Conservation (phyloP, 2,329 filamentous ascomycete genomes). For the Phaeosphaeriaceae sp. region DNA sequence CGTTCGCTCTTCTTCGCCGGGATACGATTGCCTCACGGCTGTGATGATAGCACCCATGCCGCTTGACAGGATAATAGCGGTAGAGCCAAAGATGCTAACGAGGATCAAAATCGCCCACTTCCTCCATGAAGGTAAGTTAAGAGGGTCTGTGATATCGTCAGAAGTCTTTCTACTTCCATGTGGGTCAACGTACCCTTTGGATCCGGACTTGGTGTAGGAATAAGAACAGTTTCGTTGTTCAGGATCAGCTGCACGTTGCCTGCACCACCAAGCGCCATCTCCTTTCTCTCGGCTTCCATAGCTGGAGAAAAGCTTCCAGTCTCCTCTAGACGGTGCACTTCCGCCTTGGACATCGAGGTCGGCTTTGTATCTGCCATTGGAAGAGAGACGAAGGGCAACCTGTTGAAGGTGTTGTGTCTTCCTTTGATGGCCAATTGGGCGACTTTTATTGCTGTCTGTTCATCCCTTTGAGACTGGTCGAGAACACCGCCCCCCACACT, state of each 20-base stretch:
- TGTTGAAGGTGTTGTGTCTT: background rate
- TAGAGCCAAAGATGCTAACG: constrained; percentile 15
- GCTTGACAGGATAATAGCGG: constrained; percentile 15
- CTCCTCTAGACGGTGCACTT: background rate
- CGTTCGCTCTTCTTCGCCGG: constrained; percentile 7
- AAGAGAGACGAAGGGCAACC: background rate
- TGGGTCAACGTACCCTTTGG: constrained; percentile 11
- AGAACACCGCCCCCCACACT: background rate
- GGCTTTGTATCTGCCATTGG: background rate
- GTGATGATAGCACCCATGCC: constrained; percentile 18
- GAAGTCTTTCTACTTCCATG: background rate
- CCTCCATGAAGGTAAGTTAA: constrained; percentile 16
- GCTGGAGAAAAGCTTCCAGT: background rate
- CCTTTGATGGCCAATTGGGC: background rate
- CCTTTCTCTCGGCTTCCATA: constrained; percentile 19
- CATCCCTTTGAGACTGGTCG: background rate
- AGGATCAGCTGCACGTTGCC: constrained; percentile 1
- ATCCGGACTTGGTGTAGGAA: constrained; percentile 16
- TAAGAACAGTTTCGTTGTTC: constrained; percentile 11
- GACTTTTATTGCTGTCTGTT: background rate
- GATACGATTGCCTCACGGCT: constrained; percentile 9
- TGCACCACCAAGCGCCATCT: constrained; percentile 15
- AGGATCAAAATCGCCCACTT: constrained; percentile 17
- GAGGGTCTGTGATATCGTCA: constrained; percentile 4
- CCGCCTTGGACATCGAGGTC: background rate